A percentile compares a stretch with the other conserved stretches of the same genome.
Evolutionary conservation across 2,329 filamentous ascomycete species (phyloP).

Genomic region (Diaporthe capsici): DNA sequence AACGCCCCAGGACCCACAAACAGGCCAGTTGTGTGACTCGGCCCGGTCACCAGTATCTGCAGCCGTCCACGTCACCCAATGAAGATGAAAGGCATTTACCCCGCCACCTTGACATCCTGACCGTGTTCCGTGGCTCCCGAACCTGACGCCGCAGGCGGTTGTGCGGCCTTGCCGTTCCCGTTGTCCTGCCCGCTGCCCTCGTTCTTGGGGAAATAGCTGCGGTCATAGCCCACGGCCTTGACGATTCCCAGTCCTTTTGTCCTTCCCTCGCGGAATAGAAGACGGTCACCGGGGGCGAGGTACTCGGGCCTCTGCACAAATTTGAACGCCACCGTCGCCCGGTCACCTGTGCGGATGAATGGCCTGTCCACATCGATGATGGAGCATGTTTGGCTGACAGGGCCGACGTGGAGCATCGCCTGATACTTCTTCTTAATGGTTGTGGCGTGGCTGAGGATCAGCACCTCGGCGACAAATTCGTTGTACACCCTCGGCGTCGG

Average conservation of each 20-base stretch:
- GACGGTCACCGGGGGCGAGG: conserved; percentile 86
- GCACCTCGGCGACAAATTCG: conserved; percentile 87
- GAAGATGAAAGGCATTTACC: background rate
- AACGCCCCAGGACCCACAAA: background rate
- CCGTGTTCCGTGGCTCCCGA: background rate
- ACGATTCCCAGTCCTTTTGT: conserved; percentile 97
- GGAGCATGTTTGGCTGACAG: conserved; percentile 93
- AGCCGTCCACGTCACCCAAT: no score
- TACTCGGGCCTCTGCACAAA: conserved; percentile 97
- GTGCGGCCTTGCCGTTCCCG: conserved; percentile 6
- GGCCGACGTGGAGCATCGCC: conserved; percentile 97
- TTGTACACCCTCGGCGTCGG: conserved; percentile 78
- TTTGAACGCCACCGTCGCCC: conserved; percentile 93
- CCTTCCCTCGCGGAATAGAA: conserved; percentile 93
- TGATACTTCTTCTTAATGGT: conserved; percentile 98
- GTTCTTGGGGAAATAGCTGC: conserved; percentile 51
- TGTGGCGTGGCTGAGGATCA: conserved; percentile 95
- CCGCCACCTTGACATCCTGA: conserved; percentile 12
- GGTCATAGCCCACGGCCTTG: conserved; percentile 90
- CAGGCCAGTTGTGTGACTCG: no score
- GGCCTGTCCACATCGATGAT: conserved; percentile 98
- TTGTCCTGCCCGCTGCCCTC: background rate
- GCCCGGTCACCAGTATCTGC: background rate
- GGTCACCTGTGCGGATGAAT: conserved; percentile 93
- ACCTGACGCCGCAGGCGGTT: background rate